A percentile compares a stretch with the other conserved stretches of the same genome.
Evolutionary conservation across 257 asterid genomes (phyloP).

Genomic region (Solanum okadae): DNA sequence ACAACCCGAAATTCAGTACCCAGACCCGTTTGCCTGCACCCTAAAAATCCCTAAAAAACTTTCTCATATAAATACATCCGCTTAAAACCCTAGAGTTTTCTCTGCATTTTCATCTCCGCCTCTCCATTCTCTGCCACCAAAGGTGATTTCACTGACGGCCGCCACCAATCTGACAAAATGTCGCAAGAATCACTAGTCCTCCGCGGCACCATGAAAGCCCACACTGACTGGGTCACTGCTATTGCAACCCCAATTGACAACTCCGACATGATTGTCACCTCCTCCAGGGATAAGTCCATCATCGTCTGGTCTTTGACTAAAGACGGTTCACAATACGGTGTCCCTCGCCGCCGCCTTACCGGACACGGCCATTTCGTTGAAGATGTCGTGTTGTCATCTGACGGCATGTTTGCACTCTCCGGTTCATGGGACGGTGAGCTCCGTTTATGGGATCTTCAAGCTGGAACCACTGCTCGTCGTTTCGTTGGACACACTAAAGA

Average conservation of each 20-base stretch:
- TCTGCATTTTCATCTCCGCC: background rate
- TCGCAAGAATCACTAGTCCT: constrained; percentile 9
- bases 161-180: background rate
- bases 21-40: background rate
- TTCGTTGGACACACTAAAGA: constrained; percentile 86
- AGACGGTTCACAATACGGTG: constrained; percentile 9
- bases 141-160: background rate
- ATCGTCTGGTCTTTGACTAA: constrained; percentile 14
- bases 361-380: constrained; percentile 64
- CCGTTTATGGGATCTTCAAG: constrained; percentile 73
- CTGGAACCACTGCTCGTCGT: constrained; percentile 72
- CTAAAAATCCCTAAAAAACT: background rate
- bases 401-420: constrained; percentile 82
- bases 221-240: constrained; percentile 24
- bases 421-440: constrained; percentile 96
- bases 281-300: constrained; percentile 18
- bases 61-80: background rate
- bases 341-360: constrained; percentile 13
- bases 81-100: background rate
- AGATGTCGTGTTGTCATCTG: constrained; percentile 84
- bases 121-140: background rate
- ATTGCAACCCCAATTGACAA: constrained; percentile 23
- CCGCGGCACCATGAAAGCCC: constrained; percentile 15
- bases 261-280: constrained; percentile 17
- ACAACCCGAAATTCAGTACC: background rate